Conservation (phyloP, 129 eudicot species). For the Ambrosia artemisiifolia region DNA sequence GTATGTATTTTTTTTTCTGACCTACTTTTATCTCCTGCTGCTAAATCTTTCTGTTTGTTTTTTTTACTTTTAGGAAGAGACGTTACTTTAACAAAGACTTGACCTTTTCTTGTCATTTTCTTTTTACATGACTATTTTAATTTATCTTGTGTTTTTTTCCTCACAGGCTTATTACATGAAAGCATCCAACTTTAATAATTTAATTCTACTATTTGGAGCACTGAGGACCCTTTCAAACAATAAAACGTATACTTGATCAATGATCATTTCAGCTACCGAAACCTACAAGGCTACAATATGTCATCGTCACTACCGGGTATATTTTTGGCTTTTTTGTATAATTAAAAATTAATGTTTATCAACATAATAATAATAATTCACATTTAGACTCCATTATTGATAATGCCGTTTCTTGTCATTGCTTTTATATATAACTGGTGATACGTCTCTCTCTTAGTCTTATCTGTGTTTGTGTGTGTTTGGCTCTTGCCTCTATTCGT, state of each 20-base stretch:
- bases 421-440: constrained; percentile 22
- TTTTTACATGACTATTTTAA: constrained; percentile 1
- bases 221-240: constrained; percentile 21
- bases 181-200: constrained; percentile 28
- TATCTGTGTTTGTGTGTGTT: constrained; percentile 14
- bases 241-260: constrained; percentile 15
- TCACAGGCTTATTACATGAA: constrained; percentile 17
- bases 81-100: constrained; percentile 23
- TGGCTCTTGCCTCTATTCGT: constrained; percentile 13
- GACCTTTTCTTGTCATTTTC: constrained; percentile 31
- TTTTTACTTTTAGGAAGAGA: background rate
- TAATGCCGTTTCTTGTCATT: constrained; percentile 29
- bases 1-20: background rate
- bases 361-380: constrained; percentile 26
- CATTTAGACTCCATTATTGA: constrained; percentile 10
- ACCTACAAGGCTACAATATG: constrained; percentile 25
- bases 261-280: constrained; percentile 19
- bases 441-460: constrained; percentile 30
- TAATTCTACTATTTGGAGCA: constrained; percentile 15
- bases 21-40: constrained; percentile 1
- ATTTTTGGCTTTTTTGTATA: constrained; percentile 24
- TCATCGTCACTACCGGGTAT: constrained; percentile 8
- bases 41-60: constrained; percentile 20
- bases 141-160: constrained; percentile 21
- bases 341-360: constrained; percentile 10